A percentile compares a stretch with the other conserved stretches of the same genome.
Evolutionary conservation across 2,329 filamentous ascomycete species (phyloP).

Genomic region (Aspergillus sp.): DNA sequence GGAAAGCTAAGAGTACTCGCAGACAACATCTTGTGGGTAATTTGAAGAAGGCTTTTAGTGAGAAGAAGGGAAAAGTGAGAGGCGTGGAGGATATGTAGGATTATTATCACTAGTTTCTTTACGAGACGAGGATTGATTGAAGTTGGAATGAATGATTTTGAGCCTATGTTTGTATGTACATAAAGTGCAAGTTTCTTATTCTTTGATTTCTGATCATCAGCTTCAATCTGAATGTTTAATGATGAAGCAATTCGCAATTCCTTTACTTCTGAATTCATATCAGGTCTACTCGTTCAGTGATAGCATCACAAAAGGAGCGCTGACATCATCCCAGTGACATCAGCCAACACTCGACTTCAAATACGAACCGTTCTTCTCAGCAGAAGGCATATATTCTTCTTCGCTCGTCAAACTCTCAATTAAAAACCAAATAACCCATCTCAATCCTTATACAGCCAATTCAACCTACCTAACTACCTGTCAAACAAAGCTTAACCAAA

Average conservation of each 20-base stretch:
- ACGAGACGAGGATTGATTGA: no score
- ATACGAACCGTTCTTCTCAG: not conserved
- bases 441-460: not conserved
- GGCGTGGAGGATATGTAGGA: conserved; percentile 25
- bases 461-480: no score
- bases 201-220: no score
- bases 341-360: not conserved
- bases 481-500: no score
- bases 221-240: no score
- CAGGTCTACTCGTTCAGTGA: no score
- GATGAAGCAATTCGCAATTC: no score
- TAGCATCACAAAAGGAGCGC: conserved; percentile 19
- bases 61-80: conserved; percentile 28
- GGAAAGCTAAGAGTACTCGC: conserved; percentile 31
- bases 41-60: conserved; percentile 30
- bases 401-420: not conserved
- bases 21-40: conserved; percentile 29
- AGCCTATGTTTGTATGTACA: conserved; percentile 13
- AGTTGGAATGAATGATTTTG: not conserved
- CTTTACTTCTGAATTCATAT: no score
- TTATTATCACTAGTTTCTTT: conserved; percentile 1
- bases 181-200: conserved; percentile 32
- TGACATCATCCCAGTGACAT: conserved; percentile 7
- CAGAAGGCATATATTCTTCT: not conserved
- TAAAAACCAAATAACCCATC: not conserved